Evolutionary conservation across 257 asterid genomes (phyloP).

Genomic region (Nicotiana tabacum): DNA sequence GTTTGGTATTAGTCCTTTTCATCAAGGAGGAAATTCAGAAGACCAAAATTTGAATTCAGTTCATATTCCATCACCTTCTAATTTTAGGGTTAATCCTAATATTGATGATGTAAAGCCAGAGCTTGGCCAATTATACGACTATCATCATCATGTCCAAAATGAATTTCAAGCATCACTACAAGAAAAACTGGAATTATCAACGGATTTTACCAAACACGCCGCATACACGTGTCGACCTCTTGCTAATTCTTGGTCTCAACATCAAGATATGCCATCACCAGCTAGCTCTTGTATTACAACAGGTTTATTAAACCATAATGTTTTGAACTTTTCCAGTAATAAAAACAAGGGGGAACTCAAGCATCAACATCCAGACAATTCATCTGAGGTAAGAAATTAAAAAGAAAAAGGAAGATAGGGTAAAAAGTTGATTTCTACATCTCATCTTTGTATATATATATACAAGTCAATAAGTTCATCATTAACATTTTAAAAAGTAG

Average conservation of each 20-base stretch:
- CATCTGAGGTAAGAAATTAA: slow-evolving; percentile 46
- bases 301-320: slow-evolving; percentile 36
- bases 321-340: slow-evolving; percentile 48
- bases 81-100: slow-evolving; percentile 28
- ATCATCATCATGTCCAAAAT: slow-evolving; percentile 1
- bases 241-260: slow-evolving; percentile 35
- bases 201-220: background rate
- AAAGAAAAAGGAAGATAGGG: background rate
- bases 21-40: slow-evolving; percentile 50
- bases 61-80: slow-evolving; percentile 7
- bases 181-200: background rate
- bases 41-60: slow-evolving; percentile 40
- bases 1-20: slow-evolving; percentile 47
- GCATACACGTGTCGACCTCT: background rate
- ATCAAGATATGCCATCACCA: slow-evolving; percentile 27
- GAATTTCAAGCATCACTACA: background rate
- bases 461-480: slow-evolving; percentile 1
- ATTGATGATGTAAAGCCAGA: slow-evolving; percentile 59
- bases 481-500: background rate
- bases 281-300: slow-evolving; percentile 59
- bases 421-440: slow-evolving; percentile 4
- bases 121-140: background rate
- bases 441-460: background rate
- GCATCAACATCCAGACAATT: slow-evolving; percentile 44
- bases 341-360: slow-evolving; percentile 18